Base-by-base conservation (phyloP, 2,329 filamentous ascomycete genomes). In the Pseudogymnoascus sp. region DNA sequence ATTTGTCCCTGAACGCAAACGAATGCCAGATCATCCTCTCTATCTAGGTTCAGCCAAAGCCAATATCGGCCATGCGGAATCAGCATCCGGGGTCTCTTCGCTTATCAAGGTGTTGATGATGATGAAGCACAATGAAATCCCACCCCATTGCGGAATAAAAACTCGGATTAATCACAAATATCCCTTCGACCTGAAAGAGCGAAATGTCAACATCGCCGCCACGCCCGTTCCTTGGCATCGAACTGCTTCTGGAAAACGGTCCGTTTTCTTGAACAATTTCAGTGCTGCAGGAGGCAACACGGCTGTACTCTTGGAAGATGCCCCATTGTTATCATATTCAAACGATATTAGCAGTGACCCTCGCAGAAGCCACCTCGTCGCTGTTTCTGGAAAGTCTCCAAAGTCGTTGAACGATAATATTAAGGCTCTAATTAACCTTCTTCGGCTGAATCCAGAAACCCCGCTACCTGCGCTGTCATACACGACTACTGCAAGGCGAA, bases 11-110 rank as follows among this genome's bases (percentile, higher is more conserved):
- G 51, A 57, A 65, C 36, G 63, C 77, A 69, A 83, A 84, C 71
- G 82, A 39, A 67, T 68, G 6, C 57, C 65, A 10, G 65, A 87
- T 73, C 85, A 82, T 80, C 80, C 79, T 8, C 76, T 85, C 81
- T 81, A 10, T 76, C n/a, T 67, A 6, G 63, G 63, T 8, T 43
- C 65, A 8, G 25, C 67, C 19, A 68, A 71, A 63, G 43, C 67
- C 10, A 68, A 68, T 62, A 57, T 69, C 28, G 67, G 72, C 13
- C 70, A 72, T 61, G 51, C 62, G 8, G 70, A 72, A 63, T 65
- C 67, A 36, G 67, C 63, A 21, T 68, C 72, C 8, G 73, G 71
- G 2, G 64, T 69, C 7, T 66, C 67, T 4, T 67, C 69, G 34
- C 45, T 74, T 19, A 67, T 73, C 16, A 74, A 72, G 60, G 63